These are phyloP conservation scores for Dothideomycetidae sp. DNA, from an alignment of 2,329 filamentous ascomycete genomes.

Conservation along the genomic window DNA sequence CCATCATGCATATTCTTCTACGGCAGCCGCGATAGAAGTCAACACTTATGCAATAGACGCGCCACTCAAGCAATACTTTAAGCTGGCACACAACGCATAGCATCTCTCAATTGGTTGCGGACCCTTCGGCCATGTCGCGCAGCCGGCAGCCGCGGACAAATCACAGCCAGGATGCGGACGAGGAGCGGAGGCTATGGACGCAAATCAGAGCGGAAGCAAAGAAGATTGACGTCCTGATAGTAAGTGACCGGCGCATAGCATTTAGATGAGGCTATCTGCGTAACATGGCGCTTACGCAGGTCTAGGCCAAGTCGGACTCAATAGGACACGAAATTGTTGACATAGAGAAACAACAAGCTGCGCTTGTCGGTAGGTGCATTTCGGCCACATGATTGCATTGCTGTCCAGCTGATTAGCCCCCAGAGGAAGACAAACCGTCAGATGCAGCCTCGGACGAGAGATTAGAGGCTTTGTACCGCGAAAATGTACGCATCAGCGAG, in stretches of 20 bases:
- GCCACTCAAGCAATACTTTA: no score
- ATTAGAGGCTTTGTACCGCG: slow-evolving; percentile 32
- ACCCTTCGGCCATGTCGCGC: slow-evolving; percentile 36
- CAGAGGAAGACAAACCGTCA: slow-evolving; percentile 18
- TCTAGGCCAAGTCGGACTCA: slow-evolving; percentile 16
- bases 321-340: slow-evolving; percentile 25
- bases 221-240: slow-evolving; percentile 33
- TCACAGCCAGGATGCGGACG: slow-evolving; percentile 36
- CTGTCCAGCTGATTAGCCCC: slow-evolving; percentile 7
- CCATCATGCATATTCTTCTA: no score
- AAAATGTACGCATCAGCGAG: slow-evolving; percentile 35
- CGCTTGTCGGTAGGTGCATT: slow-evolving; percentile 14
- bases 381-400: background rate
- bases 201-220: slow-evolving; percentile 32
- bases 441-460: slow-evolving; percentile 29
- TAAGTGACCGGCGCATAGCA: no score
- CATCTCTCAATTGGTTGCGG: no score
- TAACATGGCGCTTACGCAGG: no score
- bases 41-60: no score
- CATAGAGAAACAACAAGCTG: slow-evolving; percentile 22
- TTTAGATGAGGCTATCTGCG: no score
- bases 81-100: no score
- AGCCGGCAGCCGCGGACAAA: slow-evolving; percentile 31
- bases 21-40: no score
- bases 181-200: slow-evolving; percentile 36